A percentile compares a stretch with the other conserved stretches of the same genome.
Conservation (phyloP, 1,139 yeast genomes). For the Chernovozyma sophiae-reginae region DNA sequence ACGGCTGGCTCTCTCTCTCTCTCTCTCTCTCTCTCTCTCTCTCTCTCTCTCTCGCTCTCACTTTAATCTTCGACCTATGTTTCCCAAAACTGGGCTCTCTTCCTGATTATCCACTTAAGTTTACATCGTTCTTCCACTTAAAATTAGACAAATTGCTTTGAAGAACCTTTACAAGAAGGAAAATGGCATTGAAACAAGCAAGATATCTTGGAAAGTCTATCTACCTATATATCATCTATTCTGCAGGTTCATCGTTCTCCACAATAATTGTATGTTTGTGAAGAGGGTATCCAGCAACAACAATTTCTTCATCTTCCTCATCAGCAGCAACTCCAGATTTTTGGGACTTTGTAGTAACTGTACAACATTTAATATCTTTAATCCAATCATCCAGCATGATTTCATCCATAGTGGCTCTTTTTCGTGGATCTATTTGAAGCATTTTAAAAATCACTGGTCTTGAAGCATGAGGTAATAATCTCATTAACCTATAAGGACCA, state of each 20-base stretch:
- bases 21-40: too few species aligned
- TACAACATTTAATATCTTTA: constrained; percentile 48
- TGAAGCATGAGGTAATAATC: constrained; percentile 82
- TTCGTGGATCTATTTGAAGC: constrained; percentile 63
- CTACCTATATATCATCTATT: background rate
- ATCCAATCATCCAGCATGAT: constrained; percentile 73
- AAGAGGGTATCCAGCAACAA: constrained; percentile 34
- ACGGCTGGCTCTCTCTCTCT: too few species aligned
- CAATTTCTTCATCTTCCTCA: constrained; percentile 40
- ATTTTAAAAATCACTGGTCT: constrained; percentile 73
- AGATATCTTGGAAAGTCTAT: too few species aligned
- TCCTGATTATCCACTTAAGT: too few species aligned
- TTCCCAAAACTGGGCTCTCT: too few species aligned
- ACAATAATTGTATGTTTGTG: constrained; percentile 41
- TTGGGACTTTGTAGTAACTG: constrained; percentile 23
- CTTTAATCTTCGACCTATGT: too few species aligned
- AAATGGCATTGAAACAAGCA: too few species aligned
- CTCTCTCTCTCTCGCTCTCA: too few species aligned
- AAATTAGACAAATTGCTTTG: too few species aligned
- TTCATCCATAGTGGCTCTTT: constrained; percentile 68
- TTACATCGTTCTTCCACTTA: too few species aligned
- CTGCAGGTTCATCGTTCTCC: constrained; percentile 11
- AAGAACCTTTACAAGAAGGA: too few species aligned
- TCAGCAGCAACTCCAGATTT: constrained; percentile 24
- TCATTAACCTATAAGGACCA: constrained; percentile 87